These are phyloP conservation scores for Clitopilus hobsonii DNA, from an alignment of 768 basidiomycete genomes.

Conservation along the genomic window DNA sequence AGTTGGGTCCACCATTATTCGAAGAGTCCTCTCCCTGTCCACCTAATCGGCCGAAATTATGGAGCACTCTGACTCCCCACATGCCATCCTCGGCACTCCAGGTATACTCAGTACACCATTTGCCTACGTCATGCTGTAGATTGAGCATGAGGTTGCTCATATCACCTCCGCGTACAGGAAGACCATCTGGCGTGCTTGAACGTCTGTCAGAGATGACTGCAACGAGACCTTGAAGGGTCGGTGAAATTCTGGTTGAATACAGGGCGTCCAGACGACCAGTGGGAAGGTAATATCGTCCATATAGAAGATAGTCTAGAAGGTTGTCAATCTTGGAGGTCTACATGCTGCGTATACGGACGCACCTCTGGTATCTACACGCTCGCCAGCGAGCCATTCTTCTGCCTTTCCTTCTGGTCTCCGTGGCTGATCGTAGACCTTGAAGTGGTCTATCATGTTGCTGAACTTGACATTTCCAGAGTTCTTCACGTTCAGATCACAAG, in stretches of 20 bases:
- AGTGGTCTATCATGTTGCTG: constrained; percentile 87
- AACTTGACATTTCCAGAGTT: constrained; percentile 69
- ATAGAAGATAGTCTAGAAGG: constrained; percentile 80
- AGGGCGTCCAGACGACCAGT: constrained; percentile 85
- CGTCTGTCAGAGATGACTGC: constrained; percentile 83
- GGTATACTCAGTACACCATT: constrained; percentile 91
- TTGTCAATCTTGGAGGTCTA: constrained; percentile 10
- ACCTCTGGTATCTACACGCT: constrained; percentile 76
- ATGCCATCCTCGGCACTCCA: constrained; percentile 94
- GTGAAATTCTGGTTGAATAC: constrained; percentile 75
- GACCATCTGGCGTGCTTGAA: constrained; percentile 40
- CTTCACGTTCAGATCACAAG: constrained; percentile 73
- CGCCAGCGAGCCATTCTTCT: constrained; percentile 80
- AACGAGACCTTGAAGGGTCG: constrained; percentile 77
- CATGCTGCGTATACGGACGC: constrained; percentile 13
- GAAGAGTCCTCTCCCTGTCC: constrained; percentile 31
- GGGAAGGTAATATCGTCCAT: constrained; percentile 88
- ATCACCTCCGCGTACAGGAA: constrained; percentile 39
- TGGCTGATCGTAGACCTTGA: constrained; percentile 80
- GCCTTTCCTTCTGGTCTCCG: constrained; percentile 71
- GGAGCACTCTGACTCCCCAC: constrained; percentile 84
- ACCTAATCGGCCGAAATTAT: constrained; percentile 83
- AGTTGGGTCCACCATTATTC: constrained; percentile 14
- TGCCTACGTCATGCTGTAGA: constrained; percentile 88
- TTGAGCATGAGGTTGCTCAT: constrained; percentile 75